Percentiles rank a stretch among this genome's conserved stretches.
Evolutionary conservation across 2,329 filamentous ascomycete species (phyloP).

Genomic region (Trichophyton verrucosum): DNA sequence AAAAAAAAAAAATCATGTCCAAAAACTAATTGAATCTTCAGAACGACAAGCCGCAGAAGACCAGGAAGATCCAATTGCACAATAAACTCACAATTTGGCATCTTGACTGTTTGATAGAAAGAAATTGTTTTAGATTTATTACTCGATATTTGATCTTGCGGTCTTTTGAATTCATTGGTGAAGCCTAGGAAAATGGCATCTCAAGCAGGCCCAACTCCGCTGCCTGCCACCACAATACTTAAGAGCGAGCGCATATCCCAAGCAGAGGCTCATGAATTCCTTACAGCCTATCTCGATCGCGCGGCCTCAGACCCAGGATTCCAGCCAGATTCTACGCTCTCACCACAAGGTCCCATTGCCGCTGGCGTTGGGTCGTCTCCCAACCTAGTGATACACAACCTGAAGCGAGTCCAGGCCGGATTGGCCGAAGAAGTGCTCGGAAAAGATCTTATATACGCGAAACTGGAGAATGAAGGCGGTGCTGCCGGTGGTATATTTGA

Average conservation of each 20-base stretch:
- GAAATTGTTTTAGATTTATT: neutral
- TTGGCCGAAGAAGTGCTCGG: constrained; percentile 32
- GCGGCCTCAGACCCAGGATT: constrained; percentile 31
- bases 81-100: neutral
- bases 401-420: constrained; percentile 35
- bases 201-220: constrained; percentile 23
- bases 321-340: constrained; percentile 34
- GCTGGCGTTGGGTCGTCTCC: constrained; percentile 30
- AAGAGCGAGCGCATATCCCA: constrained; percentile 26
- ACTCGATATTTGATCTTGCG: neutral
- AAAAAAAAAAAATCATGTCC: neutral
- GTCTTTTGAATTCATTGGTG: neutral
- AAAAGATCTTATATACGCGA: constrained; percentile 28
- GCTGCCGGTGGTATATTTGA: constrained; percentile 2
- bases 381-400: constrained; percentile 33
- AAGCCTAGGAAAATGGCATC: constrained; percentile 22
- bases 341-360: constrained; percentile 32
- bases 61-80: neutral
- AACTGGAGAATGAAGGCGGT: constrained; percentile 13
- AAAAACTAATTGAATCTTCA: neutral
- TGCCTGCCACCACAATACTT: constrained; percentile 29
- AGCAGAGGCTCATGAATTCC: constrained; percentile 30
- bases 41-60: neutral
- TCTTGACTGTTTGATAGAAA: neutral
- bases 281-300: constrained; percentile 32